These are phyloP conservation scores for Crithidia thermophila DNA, from an alignment of 208 protist genomes.

Conservation along the genomic window DNA sequence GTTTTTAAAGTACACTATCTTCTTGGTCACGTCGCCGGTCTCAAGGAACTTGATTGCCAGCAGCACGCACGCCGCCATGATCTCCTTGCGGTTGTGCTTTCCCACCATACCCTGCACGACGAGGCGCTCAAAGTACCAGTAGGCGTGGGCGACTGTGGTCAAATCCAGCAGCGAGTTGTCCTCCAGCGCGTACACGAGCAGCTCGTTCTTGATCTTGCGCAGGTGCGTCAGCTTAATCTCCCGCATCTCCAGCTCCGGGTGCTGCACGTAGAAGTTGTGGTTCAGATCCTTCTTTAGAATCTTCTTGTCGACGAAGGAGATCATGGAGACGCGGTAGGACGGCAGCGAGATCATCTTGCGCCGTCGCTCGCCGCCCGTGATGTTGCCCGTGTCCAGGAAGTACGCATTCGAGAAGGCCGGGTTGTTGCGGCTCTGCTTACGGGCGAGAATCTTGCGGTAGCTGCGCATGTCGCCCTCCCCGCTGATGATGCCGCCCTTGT, in stretches of 20 bases:
- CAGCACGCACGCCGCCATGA: slow-evolving; percentile 68
- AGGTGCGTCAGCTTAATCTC: slow-evolving; percentile 87
- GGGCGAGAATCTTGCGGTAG: slow-evolving; percentile 67
- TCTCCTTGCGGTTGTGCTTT: slow-evolving; percentile 78
- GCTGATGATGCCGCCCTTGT: slow-evolving; percentile 34
- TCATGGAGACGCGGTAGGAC: slow-evolving; percentile 79
- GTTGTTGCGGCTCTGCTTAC: slow-evolving; percentile 56
- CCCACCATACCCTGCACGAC: slow-evolving; percentile 80
- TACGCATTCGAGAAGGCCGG: slow-evolving; percentile 73
- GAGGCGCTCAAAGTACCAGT: slow-evolving; percentile 90
- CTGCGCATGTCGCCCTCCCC: slow-evolving; percentile 59
- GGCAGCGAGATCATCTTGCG: slow-evolving; percentile 80
- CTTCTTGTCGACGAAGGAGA: slow-evolving; percentile 83
- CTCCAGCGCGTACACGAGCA: slow-evolving; percentile 77
- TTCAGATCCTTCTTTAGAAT: slow-evolving; percentile 90
- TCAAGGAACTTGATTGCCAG: slow-evolving; percentile 87
- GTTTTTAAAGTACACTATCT: slow-evolving; percentile 72
- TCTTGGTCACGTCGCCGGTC: slow-evolving; percentile 69
- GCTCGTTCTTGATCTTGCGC: slow-evolving; percentile 66
- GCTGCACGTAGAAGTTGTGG: slow-evolving; percentile 85
- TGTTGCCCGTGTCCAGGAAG: slow-evolving; percentile 84
- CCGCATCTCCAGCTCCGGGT: slow-evolving; percentile 82
- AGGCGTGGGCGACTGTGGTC: slow-evolving; percentile 74
- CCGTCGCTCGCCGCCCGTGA: slow-evolving; percentile 83
- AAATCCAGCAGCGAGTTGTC: slow-evolving; percentile 71